phyloP scores from a whole-genome alignment of 352 stramenopile species.

The Globisporangium lucens region DNA sequence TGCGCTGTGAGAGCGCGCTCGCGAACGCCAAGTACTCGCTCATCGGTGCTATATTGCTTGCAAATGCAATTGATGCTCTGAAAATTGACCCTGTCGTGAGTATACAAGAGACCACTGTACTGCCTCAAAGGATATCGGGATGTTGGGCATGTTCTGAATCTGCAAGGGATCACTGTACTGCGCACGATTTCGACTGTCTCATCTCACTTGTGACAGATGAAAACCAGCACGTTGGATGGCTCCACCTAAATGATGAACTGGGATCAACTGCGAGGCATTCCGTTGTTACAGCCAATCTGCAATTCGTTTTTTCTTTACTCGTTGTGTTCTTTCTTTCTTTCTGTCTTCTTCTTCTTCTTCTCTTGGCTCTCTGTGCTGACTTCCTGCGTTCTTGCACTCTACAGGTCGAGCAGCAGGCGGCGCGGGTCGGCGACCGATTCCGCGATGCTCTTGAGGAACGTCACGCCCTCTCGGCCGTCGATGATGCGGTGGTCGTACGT shows the following conservation, averaged over 20 bases:
- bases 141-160: too few relatives aligned
- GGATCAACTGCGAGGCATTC: too few relatives aligned
- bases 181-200: too few relatives aligned
- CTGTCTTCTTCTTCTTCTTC: not conserved
- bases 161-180: too few relatives aligned
- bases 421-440: slow-evolving; percentile 96
- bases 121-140: too few relatives aligned
- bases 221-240: too few relatives aligned
- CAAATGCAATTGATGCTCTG: not conserved
- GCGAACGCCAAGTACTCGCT: slow-evolving; percentile 27
- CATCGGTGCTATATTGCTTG: not conserved
- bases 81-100: not conserved
- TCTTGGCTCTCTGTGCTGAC: not conserved
- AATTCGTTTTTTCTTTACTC: too few relatives aligned
- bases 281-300: too few relatives aligned
- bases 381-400: slow-evolving; percentile 17
- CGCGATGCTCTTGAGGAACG: slow-evolving; percentile 98
- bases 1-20: slow-evolving; percentile 20
- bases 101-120: too few relatives aligned
- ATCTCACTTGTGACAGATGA: too few relatives aligned
- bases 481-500: slow-evolving; percentile 99
- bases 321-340: not conserved
- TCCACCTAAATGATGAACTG: too few relatives aligned
- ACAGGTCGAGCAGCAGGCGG: slow-evolving; percentile 88
- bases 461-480: slow-evolving; percentile 98